Evolutionary conservation across 176 grass and related monocot species (phyloP), one percentile per base, ranked within the genome.

Genomic region (Alopecurus myosuroides): DNA sequence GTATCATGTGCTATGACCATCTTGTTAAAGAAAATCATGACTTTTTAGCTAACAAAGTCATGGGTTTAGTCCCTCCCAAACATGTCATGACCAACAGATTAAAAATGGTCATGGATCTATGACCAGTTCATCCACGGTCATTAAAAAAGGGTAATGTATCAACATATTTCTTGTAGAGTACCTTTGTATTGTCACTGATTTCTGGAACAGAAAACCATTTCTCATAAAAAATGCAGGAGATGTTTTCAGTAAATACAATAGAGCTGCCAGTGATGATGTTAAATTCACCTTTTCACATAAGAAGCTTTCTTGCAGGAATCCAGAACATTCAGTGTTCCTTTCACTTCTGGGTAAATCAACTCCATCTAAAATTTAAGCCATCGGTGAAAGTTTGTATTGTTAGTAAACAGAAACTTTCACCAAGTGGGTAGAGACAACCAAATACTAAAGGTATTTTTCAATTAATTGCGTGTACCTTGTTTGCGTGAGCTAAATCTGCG

Each of bases 301-400:
- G 72, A 77, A 77, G 80, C 60, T 82, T 88, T 88, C 78, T 76
- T 77, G 71, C 80, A 56, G 58, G 86, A 77, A 30, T 5, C 46
- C 29, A 88, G 63, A 82, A 88, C 80, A 62, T 88, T 88, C 13
- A 83, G 73, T 70, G 86, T 88, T 63, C 80, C 86, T 70, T 83
- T 83, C 29, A 88, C 70, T 61, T 79, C 86, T 44, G 87, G 81
- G 1, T 85, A 76, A 56, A 89, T 84, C 48, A 89, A 44, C 22
- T 89, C 87, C 23, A n/a, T 76, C 81, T 89, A 66, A 14, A 84
- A 65, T 5, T 9, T 50, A 65, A 34, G 42, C 6, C 13, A 28
- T 25, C 39, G 70, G 41, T 51, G 9, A 81, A n/a, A 65, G 11
- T 66, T 35, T 6, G 42, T 25, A 68, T 34, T 9, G 14, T 6